These are phyloP conservation scores for Nigrospora oryzae DNA, from an alignment of 2,329 filamentous ascomycete genomes.

Conservation along the genomic window DNA sequence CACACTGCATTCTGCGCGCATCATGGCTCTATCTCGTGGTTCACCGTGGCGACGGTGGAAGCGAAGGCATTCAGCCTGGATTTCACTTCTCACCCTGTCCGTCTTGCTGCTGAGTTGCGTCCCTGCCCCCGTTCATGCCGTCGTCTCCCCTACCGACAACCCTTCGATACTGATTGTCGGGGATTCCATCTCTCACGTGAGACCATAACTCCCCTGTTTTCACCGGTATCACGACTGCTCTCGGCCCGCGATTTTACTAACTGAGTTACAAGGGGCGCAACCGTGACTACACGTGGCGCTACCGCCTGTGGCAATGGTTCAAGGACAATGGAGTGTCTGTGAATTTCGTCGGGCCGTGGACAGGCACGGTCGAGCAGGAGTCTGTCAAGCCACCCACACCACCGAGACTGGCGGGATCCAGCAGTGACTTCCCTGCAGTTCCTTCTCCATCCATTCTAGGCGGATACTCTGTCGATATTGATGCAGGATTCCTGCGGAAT, in stretches of 20 bases:
- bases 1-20: neutral
- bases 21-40: neutral
- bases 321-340: too few relatives aligned
- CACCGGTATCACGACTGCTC: neutral
- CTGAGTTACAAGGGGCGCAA: neutral
- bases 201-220: neutral
- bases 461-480: too few relatives aligned
- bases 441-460: too few relatives aligned
- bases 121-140: neutral
- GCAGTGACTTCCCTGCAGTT: too few relatives aligned
- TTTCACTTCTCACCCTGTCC: neutral
- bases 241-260: neutral
- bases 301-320: too few relatives aligned
- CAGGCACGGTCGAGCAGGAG: too few relatives aligned
- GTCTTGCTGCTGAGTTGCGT: neutral
- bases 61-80: neutral
- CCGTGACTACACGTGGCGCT: neutral
- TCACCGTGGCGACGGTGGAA: neutral
- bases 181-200: neutral
- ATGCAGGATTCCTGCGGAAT: too few relatives aligned
- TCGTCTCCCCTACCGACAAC: neutral
- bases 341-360: too few relatives aligned
- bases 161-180: neutral
- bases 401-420: too few relatives aligned
- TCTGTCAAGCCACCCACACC: too few relatives aligned